A percentile compares a stretch with the other conserved stretches of the same genome.
These are phyloP conservation scores for Fusarium annulatum DNA, from an alignment of 2,329 filamentous ascomycete genomes.

Conservation along the genomic window DNA sequence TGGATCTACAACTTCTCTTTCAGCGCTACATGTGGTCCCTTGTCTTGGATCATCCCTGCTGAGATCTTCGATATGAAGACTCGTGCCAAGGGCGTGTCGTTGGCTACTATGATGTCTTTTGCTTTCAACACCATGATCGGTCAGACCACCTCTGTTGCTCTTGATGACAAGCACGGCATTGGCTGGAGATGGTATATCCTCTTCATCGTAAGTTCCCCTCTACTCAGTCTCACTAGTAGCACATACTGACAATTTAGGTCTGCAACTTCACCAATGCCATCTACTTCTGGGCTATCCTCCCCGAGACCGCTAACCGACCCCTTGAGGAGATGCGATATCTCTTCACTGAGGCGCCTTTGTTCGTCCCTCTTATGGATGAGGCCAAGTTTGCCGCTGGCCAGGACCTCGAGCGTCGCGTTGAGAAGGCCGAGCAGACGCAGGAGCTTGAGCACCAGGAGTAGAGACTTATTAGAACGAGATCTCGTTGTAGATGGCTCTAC, in stretches of 20 bases:
- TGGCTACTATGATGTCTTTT: constrained; percentile 77
- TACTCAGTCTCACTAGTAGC: rapidly evolving
- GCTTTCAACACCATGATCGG: constrained; percentile 81
- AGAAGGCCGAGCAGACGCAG: constrained; percentile 24
- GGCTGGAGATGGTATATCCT: constrained; percentile 61
- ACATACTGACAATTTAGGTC: constrained; percentile 46
- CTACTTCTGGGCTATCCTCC: constrained; percentile 72
- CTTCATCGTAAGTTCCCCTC: constrained; percentile 46
- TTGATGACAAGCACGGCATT: constrained; percentile 49
- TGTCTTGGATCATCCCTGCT: constrained; percentile 65
- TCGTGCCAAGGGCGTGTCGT: constrained; percentile 76
- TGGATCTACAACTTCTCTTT: constrained; percentile 32
- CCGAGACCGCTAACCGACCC: constrained; percentile 72
- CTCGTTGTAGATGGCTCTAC: not conserved
- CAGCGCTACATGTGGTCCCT: constrained; percentile 21
- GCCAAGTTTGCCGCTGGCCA: constrained; percentile 18
- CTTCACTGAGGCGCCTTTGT: constrained; percentile 72
- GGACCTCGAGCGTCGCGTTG: constrained; percentile 24
- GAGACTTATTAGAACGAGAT: rapidly evolving
- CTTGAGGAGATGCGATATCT: constrained; percentile 77
- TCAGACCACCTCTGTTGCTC: constrained; percentile 66
- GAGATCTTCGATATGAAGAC: constrained; percentile 83
- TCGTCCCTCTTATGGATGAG: constrained; percentile 68
- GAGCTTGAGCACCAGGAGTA: constrained; percentile 24
- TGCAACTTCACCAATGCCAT: constrained; percentile 67